Percentiles rank a stretch among this genome's conserved stretches.
Conservation (phyloP, 2,329 filamentous ascomycete species). For the Stemphylium lycopersici region DNA sequence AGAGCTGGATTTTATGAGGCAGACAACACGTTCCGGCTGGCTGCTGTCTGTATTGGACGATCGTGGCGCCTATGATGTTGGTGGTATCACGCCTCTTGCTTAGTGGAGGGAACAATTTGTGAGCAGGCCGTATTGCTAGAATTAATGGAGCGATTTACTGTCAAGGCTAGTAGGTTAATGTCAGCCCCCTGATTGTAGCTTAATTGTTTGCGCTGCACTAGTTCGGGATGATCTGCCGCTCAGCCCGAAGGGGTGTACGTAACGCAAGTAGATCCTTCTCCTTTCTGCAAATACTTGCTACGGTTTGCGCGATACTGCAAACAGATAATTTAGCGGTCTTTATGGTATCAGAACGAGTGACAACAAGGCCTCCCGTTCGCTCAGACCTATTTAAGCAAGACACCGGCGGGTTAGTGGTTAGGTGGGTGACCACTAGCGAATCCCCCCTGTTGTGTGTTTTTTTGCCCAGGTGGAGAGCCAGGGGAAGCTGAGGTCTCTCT, state of each 20-base stretch:
- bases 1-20: constrained; percentile 13
- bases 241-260: constrained; percentile 4
- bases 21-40: constrained; percentile 5
- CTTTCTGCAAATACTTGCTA: constrained; percentile 9
- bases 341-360: constrained; percentile 4
- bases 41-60: constrained; percentile 7
- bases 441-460: no score
- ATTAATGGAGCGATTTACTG: constrained; percentile 6
- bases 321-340: constrained; percentile 7
- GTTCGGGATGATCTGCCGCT: constrained; percentile 11
- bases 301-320: constrained; percentile 9
- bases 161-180: constrained; percentile 7
- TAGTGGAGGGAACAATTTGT: constrained; percentile 6
- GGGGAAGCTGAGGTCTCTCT: no score
- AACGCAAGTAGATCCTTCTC: constrained; percentile 13
- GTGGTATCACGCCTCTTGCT: constrained; percentile 10
- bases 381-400: no score
- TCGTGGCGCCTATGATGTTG: constrained; percentile 6
- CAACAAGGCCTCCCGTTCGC: neutral
- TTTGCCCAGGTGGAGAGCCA: no score
- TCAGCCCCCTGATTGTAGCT: constrained; percentile 10
- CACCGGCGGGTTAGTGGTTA: no score
- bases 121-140: constrained; percentile 5
- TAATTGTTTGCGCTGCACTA: constrained; percentile 7
- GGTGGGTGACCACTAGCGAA: no score